A percentile compares a stretch with the other conserved stretches of the same genome.
These are phyloP conservation scores for Triticum turgidum DNA, from an alignment of 176 grass and related monocot species.

Conservation along the genomic window DNA sequence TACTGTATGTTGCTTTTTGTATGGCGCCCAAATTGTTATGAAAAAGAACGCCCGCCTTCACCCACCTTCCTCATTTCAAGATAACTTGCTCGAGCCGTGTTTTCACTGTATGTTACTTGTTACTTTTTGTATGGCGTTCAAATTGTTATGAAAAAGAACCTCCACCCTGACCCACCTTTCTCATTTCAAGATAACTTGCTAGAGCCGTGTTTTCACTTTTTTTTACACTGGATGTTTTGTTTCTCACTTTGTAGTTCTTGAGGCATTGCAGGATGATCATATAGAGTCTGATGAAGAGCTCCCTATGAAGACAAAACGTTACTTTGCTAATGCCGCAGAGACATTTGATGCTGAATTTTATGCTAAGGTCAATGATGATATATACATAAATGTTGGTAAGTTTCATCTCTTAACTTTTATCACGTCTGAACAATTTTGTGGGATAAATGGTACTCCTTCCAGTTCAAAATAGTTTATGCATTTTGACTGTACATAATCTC, in stretches of 20 bases:
- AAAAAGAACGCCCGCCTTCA: not conserved
- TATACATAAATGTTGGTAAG: slow-evolving; percentile 98
- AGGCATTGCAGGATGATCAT: slow-evolving; percentile 79
- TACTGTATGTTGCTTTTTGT: not conserved
- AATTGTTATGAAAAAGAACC: slow-evolving; percentile 10
- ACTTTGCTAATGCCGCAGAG: slow-evolving; percentile 79
- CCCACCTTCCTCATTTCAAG: not conserved
- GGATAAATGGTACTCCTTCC: not conserved
- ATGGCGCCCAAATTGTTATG: slow-evolving; percentile 4
- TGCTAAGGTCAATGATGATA: slow-evolving; percentile 90
- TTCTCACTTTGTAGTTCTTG: not conserved
- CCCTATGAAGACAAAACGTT: slow-evolving; percentile 78
- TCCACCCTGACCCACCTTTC: not conserved
- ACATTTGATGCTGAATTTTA: slow-evolving; percentile 93
- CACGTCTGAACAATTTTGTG: slow-evolving; percentile 14
- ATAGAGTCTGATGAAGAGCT: slow-evolving; percentile 80
- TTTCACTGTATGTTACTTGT: not conserved
- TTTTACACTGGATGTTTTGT: not conserved
- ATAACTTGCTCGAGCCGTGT: not conserved
- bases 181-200: not conserved
- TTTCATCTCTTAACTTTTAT: slow-evolving; percentile 21
- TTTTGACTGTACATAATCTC: not conserved
- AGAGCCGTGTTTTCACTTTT: not conserved
- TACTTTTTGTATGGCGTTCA: slow-evolving; percentile 1
- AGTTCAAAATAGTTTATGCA: slow-evolving; percentile 1